A percentile compares a stretch with the other conserved stretches of the same genome.
phyloP scores from a whole-genome alignment of 495 filamentous ascomycete genomes.

The Evansstolkia leycettana region DNA sequence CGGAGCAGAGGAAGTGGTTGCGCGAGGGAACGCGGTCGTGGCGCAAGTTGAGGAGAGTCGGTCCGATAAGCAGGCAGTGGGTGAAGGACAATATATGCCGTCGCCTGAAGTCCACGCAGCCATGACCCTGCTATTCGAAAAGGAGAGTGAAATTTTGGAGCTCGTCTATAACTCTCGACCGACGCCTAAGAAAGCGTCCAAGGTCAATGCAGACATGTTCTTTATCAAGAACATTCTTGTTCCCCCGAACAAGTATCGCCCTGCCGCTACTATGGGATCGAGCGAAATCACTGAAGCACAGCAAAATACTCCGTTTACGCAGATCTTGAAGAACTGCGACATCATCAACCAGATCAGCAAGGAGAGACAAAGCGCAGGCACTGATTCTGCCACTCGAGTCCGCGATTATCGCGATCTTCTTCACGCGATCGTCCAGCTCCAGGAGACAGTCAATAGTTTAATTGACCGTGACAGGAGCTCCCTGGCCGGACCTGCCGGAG shows the following conservation, averaged over 20 bases:
- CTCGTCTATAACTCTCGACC: slow-evolving; percentile 73
- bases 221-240: slow-evolving; percentile 78
- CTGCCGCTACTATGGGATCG: slow-evolving; percentile 68
- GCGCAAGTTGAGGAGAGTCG: slow-evolving; percentile 10
- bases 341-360: slow-evolving; percentile 62
- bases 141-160: slow-evolving; percentile 67
- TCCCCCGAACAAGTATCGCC: slow-evolving; percentile 86
- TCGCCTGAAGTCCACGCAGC: slow-evolving; percentile 64
- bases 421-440: slow-evolving; percentile 65
- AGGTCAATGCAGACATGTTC: slow-evolving; percentile 73
- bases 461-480: slow-evolving; percentile 81
- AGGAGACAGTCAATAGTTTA: slow-evolving; percentile 81
- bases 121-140: slow-evolving; percentile 69
- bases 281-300: slow-evolving; percentile 70
- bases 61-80: slow-evolving; percentile 15
- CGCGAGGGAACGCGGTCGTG: slow-evolving; percentile 38
- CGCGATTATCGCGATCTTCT: slow-evolving; percentile 50
- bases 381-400: slow-evolving; percentile 23
- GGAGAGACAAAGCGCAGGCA: slow-evolving; percentile 46
- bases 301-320: slow-evolving; percentile 74
- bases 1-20: slow-evolving; percentile 59
- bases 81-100: slow-evolving; percentile 51
- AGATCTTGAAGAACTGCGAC: slow-evolving; percentile 60
- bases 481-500: slow-evolving; percentile 51
- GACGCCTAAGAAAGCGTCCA: slow-evolving; percentile 31